Evolutionary conservation across 805 yeast species (phyloP).

Genomic region (Starmera quercuum): DNA sequence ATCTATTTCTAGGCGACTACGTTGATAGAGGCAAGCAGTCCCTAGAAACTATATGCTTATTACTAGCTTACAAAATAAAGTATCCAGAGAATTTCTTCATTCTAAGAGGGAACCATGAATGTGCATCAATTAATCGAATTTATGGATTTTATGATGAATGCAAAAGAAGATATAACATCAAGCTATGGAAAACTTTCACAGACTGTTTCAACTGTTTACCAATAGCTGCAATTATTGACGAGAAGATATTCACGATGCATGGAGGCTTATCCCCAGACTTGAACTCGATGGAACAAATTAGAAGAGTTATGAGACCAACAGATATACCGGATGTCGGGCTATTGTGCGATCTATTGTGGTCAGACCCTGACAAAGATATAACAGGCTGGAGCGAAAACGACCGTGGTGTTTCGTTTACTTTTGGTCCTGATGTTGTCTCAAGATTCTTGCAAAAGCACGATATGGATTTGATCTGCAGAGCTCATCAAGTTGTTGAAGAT

Average conservation of each 20-base stretch:
- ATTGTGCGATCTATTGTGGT: slow-evolving; percentile 94
- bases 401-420: slow-evolving; percentile 98
- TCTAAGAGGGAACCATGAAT: slow-evolving; percentile 96
- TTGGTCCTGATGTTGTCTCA: slow-evolving; percentile 98
- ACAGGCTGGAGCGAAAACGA: slow-evolving; percentile 99
- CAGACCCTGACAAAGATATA: slow-evolving; percentile 97
- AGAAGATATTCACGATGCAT: slow-evolving; percentile 97
- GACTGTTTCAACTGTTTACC: slow-evolving; percentile 98
- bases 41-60: slow-evolving; percentile 87
- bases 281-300: slow-evolving; percentile 96
- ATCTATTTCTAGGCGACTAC: slow-evolving; percentile 91
- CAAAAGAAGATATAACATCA: slow-evolving; percentile 95
- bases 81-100: slow-evolving; percentile 97
- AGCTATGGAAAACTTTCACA: slow-evolving; percentile 97
- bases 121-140: slow-evolving; percentile 96
- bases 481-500: slow-evolving; percentile 98
- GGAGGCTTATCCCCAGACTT: slow-evolving; percentile 97
- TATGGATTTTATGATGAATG: slow-evolving; percentile 99
- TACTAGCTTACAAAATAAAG: slow-evolving; percentile 93
- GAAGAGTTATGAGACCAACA: slow-evolving; percentile 98
- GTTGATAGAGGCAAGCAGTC: slow-evolving; percentile 99
- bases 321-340: slow-evolving; percentile 98
- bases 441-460: slow-evolving; percentile 95
- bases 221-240: slow-evolving; percentile 96
- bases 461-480: slow-evolving; percentile 96